A percentile compares a stretch with the other conserved stretches of the same genome.
Conservation (phyloP, 2,329 filamentous ascomycete species). For the Phialemoniopsis sp. region DNA sequence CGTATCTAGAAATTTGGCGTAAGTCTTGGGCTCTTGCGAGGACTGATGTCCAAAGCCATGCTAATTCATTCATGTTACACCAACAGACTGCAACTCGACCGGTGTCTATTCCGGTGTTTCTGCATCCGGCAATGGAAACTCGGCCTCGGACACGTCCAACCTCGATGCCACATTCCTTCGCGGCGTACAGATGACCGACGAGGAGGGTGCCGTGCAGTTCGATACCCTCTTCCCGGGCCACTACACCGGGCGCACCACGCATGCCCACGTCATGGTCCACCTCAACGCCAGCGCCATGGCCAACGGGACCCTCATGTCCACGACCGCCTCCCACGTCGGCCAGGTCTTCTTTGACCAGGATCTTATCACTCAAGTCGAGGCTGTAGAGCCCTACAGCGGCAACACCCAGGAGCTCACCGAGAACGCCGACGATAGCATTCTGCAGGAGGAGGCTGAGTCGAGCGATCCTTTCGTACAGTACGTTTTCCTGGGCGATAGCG, state of each 20-base stretch:
- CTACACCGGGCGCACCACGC: constrained; percentile 33
- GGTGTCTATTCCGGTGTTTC: constrained; percentile 33
- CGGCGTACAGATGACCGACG: constrained; percentile 35
- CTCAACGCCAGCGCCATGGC: constrained; percentile 25
- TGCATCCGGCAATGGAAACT: constrained; percentile 25
- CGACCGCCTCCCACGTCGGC: constrained; percentile 50
- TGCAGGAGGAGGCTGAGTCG: constrained; percentile 30
- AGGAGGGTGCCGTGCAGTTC: constrained; percentile 34
- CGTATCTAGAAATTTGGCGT: constrained; percentile 50
- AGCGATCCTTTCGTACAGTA: constrained; percentile 50
- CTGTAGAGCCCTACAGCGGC: constrained; percentile 36
- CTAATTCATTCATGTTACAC: too few relatives aligned
- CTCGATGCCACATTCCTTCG: constrained; percentile 37
- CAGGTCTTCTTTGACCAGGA: constrained; percentile 59
- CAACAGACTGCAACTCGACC: constrained; percentile 27
- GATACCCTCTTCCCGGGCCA: constrained; percentile 38
- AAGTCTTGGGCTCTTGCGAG: too few relatives aligned
- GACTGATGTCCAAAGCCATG: too few relatives aligned
- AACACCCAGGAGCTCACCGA: constrained; percentile 36
- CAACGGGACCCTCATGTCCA: constrained; percentile 45
- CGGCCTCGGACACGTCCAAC: constrained; percentile 26
- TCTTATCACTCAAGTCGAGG: constrained; percentile 44
- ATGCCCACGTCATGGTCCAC: constrained; percentile 28
- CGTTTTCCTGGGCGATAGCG: constrained; percentile 46
- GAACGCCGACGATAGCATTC: constrained; percentile 37